These are phyloP conservation scores for Pseudocercospora vitis DNA, from an alignment of 2,329 filamentous ascomycete species.

Conservation along the genomic window DNA sequence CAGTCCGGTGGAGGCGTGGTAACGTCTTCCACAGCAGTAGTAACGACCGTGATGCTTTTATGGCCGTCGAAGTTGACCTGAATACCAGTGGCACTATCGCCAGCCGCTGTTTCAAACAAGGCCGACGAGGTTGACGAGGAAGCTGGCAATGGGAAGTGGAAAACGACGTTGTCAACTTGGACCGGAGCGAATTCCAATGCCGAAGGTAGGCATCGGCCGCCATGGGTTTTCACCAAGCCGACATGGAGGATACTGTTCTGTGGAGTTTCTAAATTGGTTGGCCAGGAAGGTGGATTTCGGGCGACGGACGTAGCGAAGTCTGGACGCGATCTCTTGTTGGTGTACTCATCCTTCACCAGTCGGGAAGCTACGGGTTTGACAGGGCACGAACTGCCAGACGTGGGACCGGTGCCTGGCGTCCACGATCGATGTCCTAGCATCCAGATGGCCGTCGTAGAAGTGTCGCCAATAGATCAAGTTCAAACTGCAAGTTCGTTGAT, in stretches of 20 bases:
- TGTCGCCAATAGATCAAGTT: background rate
- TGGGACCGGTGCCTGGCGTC: conserved; percentile 2
- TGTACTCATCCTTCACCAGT: conserved; percentile 1
- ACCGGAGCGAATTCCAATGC: conserved; percentile 14
- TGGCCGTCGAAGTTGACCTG: background rate
- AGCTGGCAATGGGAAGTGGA: conserved; percentile 16
- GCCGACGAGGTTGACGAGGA: background rate
- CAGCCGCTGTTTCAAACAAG: background rate
- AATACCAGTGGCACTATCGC: background rate
- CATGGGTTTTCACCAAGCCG: conserved; percentile 17
- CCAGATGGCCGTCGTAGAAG: background rate
- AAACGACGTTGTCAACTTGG: conserved; percentile 16
- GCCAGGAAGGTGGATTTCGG: background rate
- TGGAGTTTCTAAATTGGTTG: conserved; percentile 5
- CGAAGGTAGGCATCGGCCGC: conserved; percentile 11
- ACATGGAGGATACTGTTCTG: conserved; percentile 12
- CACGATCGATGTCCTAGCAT: conserved; percentile 4
- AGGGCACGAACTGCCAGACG: conserved; percentile 5
- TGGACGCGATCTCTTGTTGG: conserved; percentile 6
- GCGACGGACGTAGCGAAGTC: conserved; percentile 3
- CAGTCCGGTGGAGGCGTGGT: conserved; percentile 1
- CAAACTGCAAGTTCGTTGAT: background rate
- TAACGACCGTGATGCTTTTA: background rate
- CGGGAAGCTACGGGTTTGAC: conserved; percentile 5
- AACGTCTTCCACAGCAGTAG: background rate